Evolutionary conservation across 371 early-diverging fungal species (phyloP), one percentile per base, ranked within the genome.

Genomic region (Thermomucor indicae-seudaticae): DNA sequence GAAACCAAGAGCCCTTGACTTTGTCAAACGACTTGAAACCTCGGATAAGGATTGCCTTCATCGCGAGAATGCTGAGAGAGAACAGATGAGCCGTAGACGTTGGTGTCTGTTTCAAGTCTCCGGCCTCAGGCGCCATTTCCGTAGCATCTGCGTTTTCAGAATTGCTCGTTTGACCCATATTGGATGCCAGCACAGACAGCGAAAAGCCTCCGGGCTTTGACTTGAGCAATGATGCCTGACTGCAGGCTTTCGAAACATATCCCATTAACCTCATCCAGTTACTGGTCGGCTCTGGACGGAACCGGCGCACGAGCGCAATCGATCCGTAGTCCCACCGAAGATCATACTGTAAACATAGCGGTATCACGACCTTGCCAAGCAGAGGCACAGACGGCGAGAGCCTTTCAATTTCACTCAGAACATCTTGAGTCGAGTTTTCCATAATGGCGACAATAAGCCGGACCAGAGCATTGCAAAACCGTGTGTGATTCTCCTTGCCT

Each of bases 11-110:
- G n/a, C 64, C 71, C 46, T 58, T 68, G 29, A 66, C 52, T 22
- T 49, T 70, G 48, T 73, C 64, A 55, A 67, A 68, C 28, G 66
- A 72, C 41, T 38, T 64, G 35, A 50, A 58, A 10, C 74, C 78
- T 4, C 83, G 70, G 2, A 83, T 67, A 19, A 83, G 49, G 31
- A 83, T 76, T n/a, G 79, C 66, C 39, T 80, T 72, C 44, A 83
- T 58, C 0, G 80, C 79, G 2, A 73, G 67, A 45, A 83, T 78
- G 49, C 80, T 68, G 1, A 79, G 60, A 0, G 77, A 50, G 11
- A 68, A 67, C 22, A 65, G 23, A 6, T 68, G 57, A 14, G 68
- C 65, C 16, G 62, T 48, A 0, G 57, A 34, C 1, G 57, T 54
- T 10, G 65, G 65, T 2, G 65, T 58, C 23, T 72, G 65, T 2